These are phyloP conservation scores for Akanthomyces uredinophilus DNA, from an alignment of 2,329 filamentous ascomycete species.

Conservation along the genomic window DNA sequence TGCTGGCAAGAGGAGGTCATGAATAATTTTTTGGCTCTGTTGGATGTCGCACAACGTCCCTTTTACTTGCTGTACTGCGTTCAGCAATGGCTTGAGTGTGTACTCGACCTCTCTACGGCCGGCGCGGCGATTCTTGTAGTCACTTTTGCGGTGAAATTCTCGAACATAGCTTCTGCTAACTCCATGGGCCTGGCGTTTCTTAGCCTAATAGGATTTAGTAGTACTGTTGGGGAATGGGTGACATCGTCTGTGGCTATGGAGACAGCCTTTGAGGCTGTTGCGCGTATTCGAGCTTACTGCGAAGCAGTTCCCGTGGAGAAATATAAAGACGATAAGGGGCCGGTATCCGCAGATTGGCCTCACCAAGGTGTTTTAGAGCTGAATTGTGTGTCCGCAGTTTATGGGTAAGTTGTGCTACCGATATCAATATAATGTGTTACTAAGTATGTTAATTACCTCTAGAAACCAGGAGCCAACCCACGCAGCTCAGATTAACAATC, in stretches of 20 bases:
- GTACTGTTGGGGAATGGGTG: background rate
- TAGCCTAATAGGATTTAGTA: background rate
- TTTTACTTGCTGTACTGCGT: conserved; percentile 50
- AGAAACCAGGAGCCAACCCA: no score
- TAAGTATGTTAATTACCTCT: conserved; percentile 16
- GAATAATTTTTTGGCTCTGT: conserved; percentile 36
- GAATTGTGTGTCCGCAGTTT: background rate
- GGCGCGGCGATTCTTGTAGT: background rate
- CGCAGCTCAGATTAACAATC: background rate
- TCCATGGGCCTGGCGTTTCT: conserved; percentile 1
- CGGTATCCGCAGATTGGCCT: background rate
- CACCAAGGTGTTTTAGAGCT: background rate
- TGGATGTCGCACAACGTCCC: conserved; percentile 47
- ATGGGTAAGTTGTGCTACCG: background rate
- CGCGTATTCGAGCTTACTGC: background rate
- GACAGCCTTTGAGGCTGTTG: background rate
- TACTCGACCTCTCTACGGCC: conserved; percentile 34
- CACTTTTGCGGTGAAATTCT: background rate
- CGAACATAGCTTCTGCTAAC: background rate
- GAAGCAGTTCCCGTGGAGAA: background rate
- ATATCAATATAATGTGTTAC: no score
- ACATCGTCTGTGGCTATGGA: background rate
- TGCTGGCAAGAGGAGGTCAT: conserved; percentile 42
- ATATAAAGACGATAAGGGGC: background rate
- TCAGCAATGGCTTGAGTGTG: conserved; percentile 50